These are phyloP conservation scores for Yarrowia sp. DNA, from an alignment of 805 yeast genomes.

Conservation along the genomic window DNA sequence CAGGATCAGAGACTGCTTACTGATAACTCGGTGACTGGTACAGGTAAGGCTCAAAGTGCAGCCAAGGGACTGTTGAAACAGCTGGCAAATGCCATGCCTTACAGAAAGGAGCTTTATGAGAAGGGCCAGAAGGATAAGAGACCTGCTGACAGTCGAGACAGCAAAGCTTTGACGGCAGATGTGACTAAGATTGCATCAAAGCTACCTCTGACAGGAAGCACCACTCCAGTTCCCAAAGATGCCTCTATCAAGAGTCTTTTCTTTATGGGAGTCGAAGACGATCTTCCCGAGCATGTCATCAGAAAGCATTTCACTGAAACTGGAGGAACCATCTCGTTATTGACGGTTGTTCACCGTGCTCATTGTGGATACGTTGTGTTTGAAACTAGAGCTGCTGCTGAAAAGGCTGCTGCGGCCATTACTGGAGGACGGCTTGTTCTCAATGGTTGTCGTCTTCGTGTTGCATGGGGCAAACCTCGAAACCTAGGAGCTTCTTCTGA, in stretches of 20 bases:
- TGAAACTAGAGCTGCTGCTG: slow-evolving; percentile 59
- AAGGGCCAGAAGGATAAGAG: slow-evolving; percentile 26
- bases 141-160: slow-evolving; percentile 42
- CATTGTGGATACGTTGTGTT: slow-evolving; percentile 71
- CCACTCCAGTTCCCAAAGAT: slow-evolving; percentile 55
- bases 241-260: slow-evolving; percentile 64
- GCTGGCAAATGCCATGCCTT: slow-evolving; percentile 52
- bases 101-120: slow-evolving; percentile 43
- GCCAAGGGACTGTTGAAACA: slow-evolving; percentile 62
- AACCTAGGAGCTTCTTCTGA: slow-evolving; percentile 44
- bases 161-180: slow-evolving; percentile 50
- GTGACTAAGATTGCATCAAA: slow-evolving; percentile 60
- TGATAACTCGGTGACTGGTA: slow-evolving; percentile 43
- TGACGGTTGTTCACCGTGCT: slow-evolving; percentile 63
- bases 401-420: slow-evolving; percentile 48
- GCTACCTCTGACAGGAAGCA: slow-evolving; percentile 69
- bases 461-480: slow-evolving; percentile 48
- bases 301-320: slow-evolving; percentile 56
- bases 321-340: slow-evolving; percentile 57
- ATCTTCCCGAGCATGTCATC: slow-evolving; percentile 68
- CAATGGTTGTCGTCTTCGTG: slow-evolving; percentile 46
- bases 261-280: slow-evolving; percentile 73
- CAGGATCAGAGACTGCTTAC: slow-evolving; percentile 43
- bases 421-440: slow-evolving; percentile 45
- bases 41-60: slow-evolving; percentile 49